Conservation (phyloP, 768 basidiomycete species). For the Rhizopogon roseolus region DNA sequence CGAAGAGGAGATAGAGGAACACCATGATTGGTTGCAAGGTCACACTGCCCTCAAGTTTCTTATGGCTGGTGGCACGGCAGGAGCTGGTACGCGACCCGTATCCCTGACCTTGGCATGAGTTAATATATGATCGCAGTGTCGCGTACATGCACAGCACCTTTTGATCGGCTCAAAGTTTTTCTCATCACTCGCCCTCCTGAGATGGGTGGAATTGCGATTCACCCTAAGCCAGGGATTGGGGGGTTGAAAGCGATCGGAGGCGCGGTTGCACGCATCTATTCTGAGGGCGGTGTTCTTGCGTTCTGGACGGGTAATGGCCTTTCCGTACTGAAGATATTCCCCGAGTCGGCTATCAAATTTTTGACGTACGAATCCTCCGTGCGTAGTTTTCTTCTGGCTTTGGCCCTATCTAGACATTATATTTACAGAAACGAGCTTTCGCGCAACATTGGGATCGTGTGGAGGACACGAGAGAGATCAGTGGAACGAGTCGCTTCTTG, state of each 20-base stretch:
- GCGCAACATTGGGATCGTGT: slow-evolving; percentile 90
- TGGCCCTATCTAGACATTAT: slow-evolving; percentile 12
- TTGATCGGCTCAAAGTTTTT: slow-evolving; percentile 95
- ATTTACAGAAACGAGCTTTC: slow-evolving; percentile 83
- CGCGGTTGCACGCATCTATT: slow-evolving; percentile 79
- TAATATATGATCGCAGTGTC: slow-evolving; percentile 59
- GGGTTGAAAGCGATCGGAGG: slow-evolving; percentile 61
- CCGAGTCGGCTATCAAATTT: slow-evolving; percentile 99
- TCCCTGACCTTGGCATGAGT: neutral
- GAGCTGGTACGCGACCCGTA: slow-evolving; percentile 61
- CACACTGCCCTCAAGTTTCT: slow-evolving; percentile 83
- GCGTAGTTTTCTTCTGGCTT: slow-evolving; percentile 28
- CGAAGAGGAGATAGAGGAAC: slow-evolving; percentile 58
- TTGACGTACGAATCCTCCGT: slow-evolving; percentile 92
- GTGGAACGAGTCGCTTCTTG: slow-evolving; percentile 87
- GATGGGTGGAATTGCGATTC: slow-evolving; percentile 49
- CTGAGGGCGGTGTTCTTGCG: slow-evolving; percentile 81
- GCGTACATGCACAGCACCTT: slow-evolving; percentile 93
- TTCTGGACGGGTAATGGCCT: slow-evolving; percentile 99
- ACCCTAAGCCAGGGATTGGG: slow-evolving; percentile 38
- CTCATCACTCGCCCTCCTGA: slow-evolving; percentile 87
- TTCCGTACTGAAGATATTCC: slow-evolving; percentile 93
- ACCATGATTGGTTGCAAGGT: slow-evolving; percentile 57
- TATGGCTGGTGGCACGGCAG: slow-evolving; percentile 90
- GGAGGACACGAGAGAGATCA: slow-evolving; percentile 83